These are phyloP conservation scores for Lactarius evosmus DNA, from an alignment of 768 basidiomycete species.

Conservation along the genomic window DNA sequence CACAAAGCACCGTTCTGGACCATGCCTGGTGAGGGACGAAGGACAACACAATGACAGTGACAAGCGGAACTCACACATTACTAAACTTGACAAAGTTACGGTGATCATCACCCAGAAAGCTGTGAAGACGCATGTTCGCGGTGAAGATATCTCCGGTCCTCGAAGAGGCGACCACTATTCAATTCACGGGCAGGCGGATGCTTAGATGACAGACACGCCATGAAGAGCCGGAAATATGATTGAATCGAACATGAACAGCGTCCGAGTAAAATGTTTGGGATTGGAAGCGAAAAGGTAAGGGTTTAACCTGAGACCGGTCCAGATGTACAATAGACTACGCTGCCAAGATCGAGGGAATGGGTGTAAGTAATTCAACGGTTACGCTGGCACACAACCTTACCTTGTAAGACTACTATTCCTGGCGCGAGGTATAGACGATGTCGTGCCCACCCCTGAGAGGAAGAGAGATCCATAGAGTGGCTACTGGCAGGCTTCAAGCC, in stretches of 20 bases:
- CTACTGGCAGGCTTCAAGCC: too few species aligned
- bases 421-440: neutral
- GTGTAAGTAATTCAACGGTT: neutral
- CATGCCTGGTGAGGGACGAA: slow-evolving; percentile 1
- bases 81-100: neutral
- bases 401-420: neutral
- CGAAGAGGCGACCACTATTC: slow-evolving; percentile 4
- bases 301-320: neutral
- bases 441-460: neutral
- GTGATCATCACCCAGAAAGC: slow-evolving; percentile 8
- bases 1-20: neutral
- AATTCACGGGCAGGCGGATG: neutral
- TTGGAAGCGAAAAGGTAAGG: slow-evolving; percentile 12
- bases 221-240: neutral
- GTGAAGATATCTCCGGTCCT: slow-evolving; percentile 8
- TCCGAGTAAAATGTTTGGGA: slow-evolving; percentile 1
- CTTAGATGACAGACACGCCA: neutral
- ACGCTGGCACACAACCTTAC: neutral
- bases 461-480: too few species aligned
- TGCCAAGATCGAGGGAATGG: neutral
- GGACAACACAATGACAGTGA: neutral
- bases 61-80: neutral
- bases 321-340: neutral
- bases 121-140: slow-evolving; percentile 1
- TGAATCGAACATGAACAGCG: slow-evolving; percentile 2